A percentile compares a stretch with the other conserved stretches of the same genome.
Conservation (phyloP, 148 eudicot genomes). For the Chenopodium suecicum region DNA sequence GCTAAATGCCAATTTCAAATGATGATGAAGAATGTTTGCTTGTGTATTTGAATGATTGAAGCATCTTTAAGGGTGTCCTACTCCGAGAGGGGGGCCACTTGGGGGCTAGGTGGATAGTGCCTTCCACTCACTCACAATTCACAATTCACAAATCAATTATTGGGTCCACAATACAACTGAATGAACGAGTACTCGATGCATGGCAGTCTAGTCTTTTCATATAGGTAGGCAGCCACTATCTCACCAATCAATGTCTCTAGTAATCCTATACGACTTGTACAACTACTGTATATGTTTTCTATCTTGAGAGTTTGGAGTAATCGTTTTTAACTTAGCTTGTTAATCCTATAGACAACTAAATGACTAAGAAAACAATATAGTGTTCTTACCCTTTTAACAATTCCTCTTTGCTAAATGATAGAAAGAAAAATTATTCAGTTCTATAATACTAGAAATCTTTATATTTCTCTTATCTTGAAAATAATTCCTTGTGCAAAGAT, state of each 20-base stretch:
- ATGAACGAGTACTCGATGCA: constrained; percentile 9
- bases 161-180: constrained; percentile 27
- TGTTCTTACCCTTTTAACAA: background rate
- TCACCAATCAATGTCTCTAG: constrained; percentile 1
- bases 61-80: constrained; percentile 31
- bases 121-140: constrained; percentile 23
- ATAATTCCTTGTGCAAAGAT: too few species aligned
- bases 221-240: constrained; percentile 22
- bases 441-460: too few species aligned
- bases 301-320: background rate
- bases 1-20: constrained; percentile 18
- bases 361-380: background rate
- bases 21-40: constrained; percentile 31
- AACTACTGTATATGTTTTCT: background rate
- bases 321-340: too few species aligned
- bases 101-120: constrained; percentile 22
- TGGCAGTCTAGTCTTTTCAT: constrained; percentile 27
- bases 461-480: too few species aligned
- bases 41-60: constrained; percentile 36
- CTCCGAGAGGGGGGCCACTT: constrained; percentile 16
- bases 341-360: too few species aligned
- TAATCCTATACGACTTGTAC: background rate
- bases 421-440: too few species aligned
- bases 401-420: background rate
- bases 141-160: constrained; percentile 13